Evolutionary conservation across 345 rosid species (phyloP).

Genomic region (Eucalyptus curtisii): DNA sequence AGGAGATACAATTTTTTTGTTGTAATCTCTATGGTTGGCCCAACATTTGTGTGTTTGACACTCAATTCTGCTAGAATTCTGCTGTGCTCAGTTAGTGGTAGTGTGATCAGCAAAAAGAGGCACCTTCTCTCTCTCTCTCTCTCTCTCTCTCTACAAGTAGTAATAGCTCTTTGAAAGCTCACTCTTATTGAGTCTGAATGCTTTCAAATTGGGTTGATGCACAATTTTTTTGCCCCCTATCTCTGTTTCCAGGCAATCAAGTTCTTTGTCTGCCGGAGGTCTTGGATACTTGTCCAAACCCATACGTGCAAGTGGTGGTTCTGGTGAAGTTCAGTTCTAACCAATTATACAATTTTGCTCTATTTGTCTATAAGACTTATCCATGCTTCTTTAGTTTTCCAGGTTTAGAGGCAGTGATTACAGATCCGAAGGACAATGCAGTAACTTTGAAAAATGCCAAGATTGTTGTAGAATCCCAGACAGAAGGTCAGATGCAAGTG

Average conservation of each 20-base stretch:
- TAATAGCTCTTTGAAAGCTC: background rate
- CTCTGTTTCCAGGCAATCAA: background rate
- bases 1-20: background rate
- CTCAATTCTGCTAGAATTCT: background rate
- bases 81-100: background rate
- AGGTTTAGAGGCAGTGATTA: constrained; percentile 44
- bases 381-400: background rate
- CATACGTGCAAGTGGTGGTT: constrained; percentile 26
- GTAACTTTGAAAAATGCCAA: constrained; percentile 32
- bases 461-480: constrained; percentile 31
- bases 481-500: constrained; percentile 41
- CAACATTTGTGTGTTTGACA: background rate
- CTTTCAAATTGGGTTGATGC: background rate
- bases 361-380: background rate
- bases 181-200: background rate
- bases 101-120: background rate
- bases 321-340: constrained; percentile 17
- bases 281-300: constrained; percentile 5
- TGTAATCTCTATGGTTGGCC: background rate
- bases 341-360: background rate
- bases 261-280: background rate
- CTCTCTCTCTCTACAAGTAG: background rate
- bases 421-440: constrained; percentile 21
- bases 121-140: background rate
- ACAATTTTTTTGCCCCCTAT: background rate